Evolutionary conservation across 805 yeast species (phyloP), one percentile per base, ranked within the genome.

Genomic region (Jamesozyma hellenica): DNA sequence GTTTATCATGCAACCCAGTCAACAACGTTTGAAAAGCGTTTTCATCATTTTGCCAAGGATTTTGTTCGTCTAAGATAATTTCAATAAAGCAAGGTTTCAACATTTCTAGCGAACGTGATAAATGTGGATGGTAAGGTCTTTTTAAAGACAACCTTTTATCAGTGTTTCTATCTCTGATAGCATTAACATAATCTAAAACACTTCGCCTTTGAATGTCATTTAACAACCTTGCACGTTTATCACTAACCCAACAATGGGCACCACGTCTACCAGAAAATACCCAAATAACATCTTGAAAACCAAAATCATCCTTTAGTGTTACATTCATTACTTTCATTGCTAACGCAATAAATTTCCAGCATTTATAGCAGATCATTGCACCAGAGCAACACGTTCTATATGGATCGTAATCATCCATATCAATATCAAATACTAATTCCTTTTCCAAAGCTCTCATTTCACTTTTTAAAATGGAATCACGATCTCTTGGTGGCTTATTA

Each of bases 191-290:
- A 48, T 84, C 88, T 26, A 88, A 79, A 11, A 92, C 73, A 3
- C 94, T 77, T 51, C 81, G 70, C 52, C 98, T 74, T 44, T 76
- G 74, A 4, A 66, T 52, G 58, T 92, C 97, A 46, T 75, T 82
- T 45, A 92, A 61, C 1, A 58, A 52, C 41, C 96, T 66, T 1
- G 96, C 96, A 35, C 88, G 66, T 40, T 72, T 63, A 57, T 92
- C 98, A 61, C 95, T 83, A 18, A 92, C 72, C 98, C 98, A 92
- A 54, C 97, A 94, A 69, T 92, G 98, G 13, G 94, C 95, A 61
- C 98, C 98, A 73, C 98, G 83, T 69, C 98, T 82, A 35, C 98
- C 98, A 1, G 96, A 86, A 56, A 85, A 92, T 4, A 90, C 95
- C 97, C 97, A 92, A 36, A 92, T 68, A 55, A 86, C 67, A 60